Evolutionary conservation across 2,329 filamentous ascomycete species (phyloP), one percentile per base, ranked within the genome.

Genomic region (Trichothecium sympodiale): DNA sequence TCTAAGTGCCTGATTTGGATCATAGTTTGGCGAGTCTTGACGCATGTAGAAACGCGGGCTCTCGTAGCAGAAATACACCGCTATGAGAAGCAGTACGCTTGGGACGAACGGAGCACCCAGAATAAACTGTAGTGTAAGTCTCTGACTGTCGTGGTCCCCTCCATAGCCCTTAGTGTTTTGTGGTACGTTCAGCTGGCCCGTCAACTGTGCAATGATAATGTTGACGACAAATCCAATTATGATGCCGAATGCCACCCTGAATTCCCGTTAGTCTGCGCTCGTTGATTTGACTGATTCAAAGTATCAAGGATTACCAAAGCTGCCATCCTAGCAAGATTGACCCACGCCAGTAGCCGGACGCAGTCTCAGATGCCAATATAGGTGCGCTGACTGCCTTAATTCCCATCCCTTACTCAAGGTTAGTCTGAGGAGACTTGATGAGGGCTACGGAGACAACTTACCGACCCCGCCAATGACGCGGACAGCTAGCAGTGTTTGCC

Each of bases 41-140:
- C 54, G 48, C 54, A 63, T 55, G 30, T 61, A 59, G 40, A 57
- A 63, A 0, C 60, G 50, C 2, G 60, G 59, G 20, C 56, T 60
- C 33, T 63, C 59, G 13, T 57, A 55, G 8, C 59, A 62, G 40
- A 60, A 61, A 7, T 45, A 56, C 3, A 63, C 40, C 0, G 50
- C 44, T 1, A 53, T 31, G 3, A 60, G 38, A 1, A 64, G 50
- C 2, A 59, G 38, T 0, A 60, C 38, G 1, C 51, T 48, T 1
- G 60, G 57, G 0, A 62, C 50, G 3, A 53, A 34, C 1, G 60
- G 60, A 0, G 59, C 52, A 4, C 49, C 59, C 4, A 60, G 43
- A 5, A 61, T 62, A 8, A 59, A 36, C 13, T 48, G 46, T 3
- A 55, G 37, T 1, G 47, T 40, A n/a, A n/a, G n/a, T n/a, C n/a